phyloP scores from a whole-genome alignment of 179 eudicot species.

The Heliamphora pulchella region DNA sequence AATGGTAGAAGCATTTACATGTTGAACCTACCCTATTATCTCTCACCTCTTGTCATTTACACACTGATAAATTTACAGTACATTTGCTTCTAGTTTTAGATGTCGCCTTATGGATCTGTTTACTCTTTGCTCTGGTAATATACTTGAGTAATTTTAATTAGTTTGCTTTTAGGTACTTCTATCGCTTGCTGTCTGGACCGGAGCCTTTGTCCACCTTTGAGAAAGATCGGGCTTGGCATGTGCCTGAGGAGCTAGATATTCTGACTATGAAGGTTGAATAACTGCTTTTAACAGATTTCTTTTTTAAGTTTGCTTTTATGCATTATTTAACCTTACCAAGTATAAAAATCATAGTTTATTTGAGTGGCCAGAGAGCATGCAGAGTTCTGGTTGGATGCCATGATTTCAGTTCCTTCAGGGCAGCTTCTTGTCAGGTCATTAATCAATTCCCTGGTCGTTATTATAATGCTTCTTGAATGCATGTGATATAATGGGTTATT shows the following conservation, averaged over 20 bases:
- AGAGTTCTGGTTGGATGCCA: constrained; percentile 71
- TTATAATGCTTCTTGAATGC: constrained; percentile 3
- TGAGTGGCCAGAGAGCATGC: constrained; percentile 64
- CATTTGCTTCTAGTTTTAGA: neutral
- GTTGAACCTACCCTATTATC: neutral
- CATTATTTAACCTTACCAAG: neutral
- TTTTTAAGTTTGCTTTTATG: constrained; percentile 4
- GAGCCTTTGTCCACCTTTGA: constrained; percentile 69
- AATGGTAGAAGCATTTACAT: neutral
- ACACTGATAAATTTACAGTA: neutral
- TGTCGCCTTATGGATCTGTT: neutral
- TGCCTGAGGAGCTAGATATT: constrained; percentile 71
- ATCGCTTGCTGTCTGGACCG: constrained; percentile 73
- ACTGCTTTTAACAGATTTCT: neutral
- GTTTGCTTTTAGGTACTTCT: constrained; percentile 63
- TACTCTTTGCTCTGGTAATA: neutral
- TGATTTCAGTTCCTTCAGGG: constrained; percentile 96
- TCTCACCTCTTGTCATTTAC: neutral
- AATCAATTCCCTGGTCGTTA: neutral
- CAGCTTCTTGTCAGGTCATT: constrained; percentile 82
- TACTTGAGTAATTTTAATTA: neutral
- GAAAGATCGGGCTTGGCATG: constrained; percentile 93
- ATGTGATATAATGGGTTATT: neutral
- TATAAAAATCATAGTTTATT: constrained; percentile 1
- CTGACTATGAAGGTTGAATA: constrained; percentile 69